Base-by-base conservation (phyloP, 805 yeast species). In the Candida khao-thaluensis region DNA sequence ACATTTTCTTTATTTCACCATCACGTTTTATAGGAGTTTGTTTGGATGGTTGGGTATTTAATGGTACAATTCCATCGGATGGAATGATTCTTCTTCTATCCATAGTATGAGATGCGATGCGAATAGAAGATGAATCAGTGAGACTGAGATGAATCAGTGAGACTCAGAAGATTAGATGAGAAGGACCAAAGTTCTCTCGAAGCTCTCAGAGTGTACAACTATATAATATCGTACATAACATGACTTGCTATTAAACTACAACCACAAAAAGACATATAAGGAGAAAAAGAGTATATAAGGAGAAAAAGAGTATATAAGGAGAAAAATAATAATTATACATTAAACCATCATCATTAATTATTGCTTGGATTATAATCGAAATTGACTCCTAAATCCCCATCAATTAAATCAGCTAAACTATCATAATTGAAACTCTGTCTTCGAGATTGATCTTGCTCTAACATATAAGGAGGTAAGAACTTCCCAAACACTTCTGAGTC, bases 71-170 rank as follows among this genome's bases (percentile, higher is more conserved):
- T 20, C 85, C 85, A 48, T 77, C 81, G 0, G 74, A 55, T 0
- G 97, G 97, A 22, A 85, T 54, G n/a, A 89, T 70, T 58, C 96
- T 74, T 71, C 95, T 78, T 70, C 96, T 77, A 56, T 91, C 97
- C 30, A 63, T 59, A 27, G 17, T 9, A 59, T 64, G 35, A 7
- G 35, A 31, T 31, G 35, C 24, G 9, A 11, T 25, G 15, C 29
- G 12, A 25, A 22, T 22, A 22, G 24, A 22, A 22, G 24, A n/a
- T n/a, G n/a, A n/a, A n/a, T n/a, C n/a, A n/a, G n/a, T n/a, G n/a
- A n/a, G n/a, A n/a, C n/a, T n/a, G n/a, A n/a, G n/a, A n/a, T n/a
- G n/a, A n/a, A n/a, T n/a, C 23, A 21, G 23, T 21, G 23, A 9
- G 23, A 21, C n/a, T n/a, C n/a, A n/a, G n/a, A n/a, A n/a, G n/a